Percentiles rank a stretch among this genome's conserved stretches.
Conservation (phyloP, 495 filamentous ascomycete genomes). For the Talaromyces thailandensis region DNA sequence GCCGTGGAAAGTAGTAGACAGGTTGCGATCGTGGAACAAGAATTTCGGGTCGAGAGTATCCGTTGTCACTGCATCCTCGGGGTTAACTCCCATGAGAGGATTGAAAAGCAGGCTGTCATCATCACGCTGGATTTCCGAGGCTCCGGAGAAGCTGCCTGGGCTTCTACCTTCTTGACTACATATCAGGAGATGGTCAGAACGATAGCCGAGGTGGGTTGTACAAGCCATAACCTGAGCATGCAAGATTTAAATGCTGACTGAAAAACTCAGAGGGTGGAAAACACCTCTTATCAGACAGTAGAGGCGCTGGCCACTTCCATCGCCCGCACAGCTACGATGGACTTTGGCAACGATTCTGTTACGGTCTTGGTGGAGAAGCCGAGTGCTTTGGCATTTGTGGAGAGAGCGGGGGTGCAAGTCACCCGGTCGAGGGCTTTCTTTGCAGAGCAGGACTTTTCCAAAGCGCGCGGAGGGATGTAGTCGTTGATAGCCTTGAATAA, state of each 20-base stretch:
- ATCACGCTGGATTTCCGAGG: conserved; percentile 40
- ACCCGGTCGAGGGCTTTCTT: conserved; percentile 43
- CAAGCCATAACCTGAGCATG: neutral
- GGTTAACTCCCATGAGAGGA: conserved; percentile 47
- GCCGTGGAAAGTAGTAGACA: conserved; percentile 13
- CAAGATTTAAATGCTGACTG: neutral
- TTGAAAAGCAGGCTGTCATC: conserved; percentile 48
- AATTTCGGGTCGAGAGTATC: conserved; percentile 35
- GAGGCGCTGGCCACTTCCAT: conserved; percentile 47
- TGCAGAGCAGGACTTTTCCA: conserved; percentile 15
- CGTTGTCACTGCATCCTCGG: conserved; percentile 44
- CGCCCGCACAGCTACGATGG: conserved; percentile 41
- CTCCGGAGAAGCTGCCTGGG: conserved; percentile 29
- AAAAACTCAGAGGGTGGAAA: conserved; percentile 35
- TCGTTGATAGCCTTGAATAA: neutral
- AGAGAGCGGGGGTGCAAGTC: conserved; percentile 47
- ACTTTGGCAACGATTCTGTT: conserved; percentile 41
- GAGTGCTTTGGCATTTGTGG: conserved; percentile 47
- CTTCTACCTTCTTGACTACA: conserved; percentile 30
- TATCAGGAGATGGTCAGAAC: conserved; percentile 35
- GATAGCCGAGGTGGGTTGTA: conserved; percentile 32
- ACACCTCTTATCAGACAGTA: conserved; percentile 45
- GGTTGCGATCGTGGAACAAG: conserved; percentile 33
- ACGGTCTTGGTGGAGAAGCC: conserved; percentile 50
- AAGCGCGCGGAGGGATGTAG: neutral